A percentile compares a stretch with the other conserved stretches of the same genome.
Conservation (phyloP, 163 green algal genomes). For the Botryococcus braunii region DNA sequence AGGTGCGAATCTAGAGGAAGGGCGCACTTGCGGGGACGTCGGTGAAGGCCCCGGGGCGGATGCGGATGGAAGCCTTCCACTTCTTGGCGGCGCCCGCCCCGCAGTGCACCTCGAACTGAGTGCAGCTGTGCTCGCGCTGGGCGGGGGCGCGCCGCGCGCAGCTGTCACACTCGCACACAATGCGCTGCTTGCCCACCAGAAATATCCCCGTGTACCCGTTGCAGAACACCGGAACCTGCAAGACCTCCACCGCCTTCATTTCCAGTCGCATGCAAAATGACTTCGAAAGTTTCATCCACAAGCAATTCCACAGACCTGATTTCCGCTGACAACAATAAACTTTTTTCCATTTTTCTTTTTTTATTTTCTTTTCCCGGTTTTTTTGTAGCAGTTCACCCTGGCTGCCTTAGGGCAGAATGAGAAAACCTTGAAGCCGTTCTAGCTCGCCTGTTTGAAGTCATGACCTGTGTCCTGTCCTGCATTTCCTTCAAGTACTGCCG, state of each 20-base stretch:
- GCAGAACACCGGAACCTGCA: slow-evolving; percentile 21
- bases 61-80: slow-evolving; percentile 66
- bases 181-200: slow-evolving; percentile 40
- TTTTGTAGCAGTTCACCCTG: too few species aligned
- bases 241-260: too few species aligned
- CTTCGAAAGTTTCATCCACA: too few species aligned
- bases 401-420: too few species aligned
- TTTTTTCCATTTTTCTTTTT: too few species aligned
- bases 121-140: slow-evolving; percentile 46
- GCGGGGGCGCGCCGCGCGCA: slow-evolving; percentile 28
- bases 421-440: too few species aligned
- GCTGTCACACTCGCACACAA: slow-evolving; percentile 46
- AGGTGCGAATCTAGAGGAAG: slow-evolving; percentile 2
- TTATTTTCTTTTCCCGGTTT: too few species aligned
- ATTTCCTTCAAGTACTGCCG: too few species aligned
- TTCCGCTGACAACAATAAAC: not conserved
- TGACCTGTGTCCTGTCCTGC: too few species aligned
- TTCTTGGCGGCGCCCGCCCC: slow-evolving; percentile 67
- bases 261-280: not conserved
- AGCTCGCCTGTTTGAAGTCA: too few species aligned
- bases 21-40: slow-evolving; percentile 24
- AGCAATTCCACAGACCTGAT: too few species aligned
- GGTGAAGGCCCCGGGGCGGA: slow-evolving; percentile 41
- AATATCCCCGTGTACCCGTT: slow-evolving; percentile 29
- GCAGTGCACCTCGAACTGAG: slow-evolving; percentile 65